phyloP scores from a whole-genome alignment of 495 filamentous ascomycete species.

The Wilcoxina mikolae region DNA sequence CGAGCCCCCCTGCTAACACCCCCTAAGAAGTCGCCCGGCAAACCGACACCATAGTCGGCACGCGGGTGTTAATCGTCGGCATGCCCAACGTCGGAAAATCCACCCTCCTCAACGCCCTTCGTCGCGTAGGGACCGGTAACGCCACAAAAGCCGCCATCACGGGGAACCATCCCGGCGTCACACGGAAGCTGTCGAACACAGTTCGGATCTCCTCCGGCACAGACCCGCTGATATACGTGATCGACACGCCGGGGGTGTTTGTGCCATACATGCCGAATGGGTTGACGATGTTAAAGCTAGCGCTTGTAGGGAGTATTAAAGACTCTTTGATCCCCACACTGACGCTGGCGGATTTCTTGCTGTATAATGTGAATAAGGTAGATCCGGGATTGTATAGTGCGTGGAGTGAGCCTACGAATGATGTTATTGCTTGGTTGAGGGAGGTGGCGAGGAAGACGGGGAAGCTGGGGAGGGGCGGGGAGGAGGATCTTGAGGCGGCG shows the following conservation, averaged over 20 bases:
- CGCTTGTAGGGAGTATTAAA: constrained; percentile 79
- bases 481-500: constrained; percentile 53
- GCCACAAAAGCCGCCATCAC: constrained; percentile 57
- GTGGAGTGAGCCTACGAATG: constrained; percentile 57
- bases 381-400: constrained; percentile 34
- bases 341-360: constrained; percentile 72
- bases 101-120: constrained; percentile 74
- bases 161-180: constrained; percentile 77
- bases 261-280: constrained; percentile 73
- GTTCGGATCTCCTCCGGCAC: constrained; percentile 59
- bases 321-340: constrained; percentile 63
- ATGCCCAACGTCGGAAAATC: constrained; percentile 97
- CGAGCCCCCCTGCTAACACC: background rate
- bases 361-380: constrained; percentile 63
- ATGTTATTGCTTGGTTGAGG: constrained; percentile 52
- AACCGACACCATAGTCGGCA: constrained; percentile 46
- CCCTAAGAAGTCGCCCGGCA: constrained; percentile 10
- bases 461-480: constrained; percentile 57
- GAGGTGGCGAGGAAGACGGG: constrained; percentile 58
- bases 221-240: constrained; percentile 45
- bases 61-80: constrained; percentile 73
- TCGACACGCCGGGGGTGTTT: constrained; percentile 67
- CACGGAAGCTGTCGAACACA: constrained; percentile 63
- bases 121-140: constrained; percentile 47
- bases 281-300: constrained; percentile 82